Percentiles rank a stretch among this genome's conserved stretches.
phyloP scores from a whole-genome alignment of 352 stramenopile genomes.

The Phytophthora citricola region DNA sequence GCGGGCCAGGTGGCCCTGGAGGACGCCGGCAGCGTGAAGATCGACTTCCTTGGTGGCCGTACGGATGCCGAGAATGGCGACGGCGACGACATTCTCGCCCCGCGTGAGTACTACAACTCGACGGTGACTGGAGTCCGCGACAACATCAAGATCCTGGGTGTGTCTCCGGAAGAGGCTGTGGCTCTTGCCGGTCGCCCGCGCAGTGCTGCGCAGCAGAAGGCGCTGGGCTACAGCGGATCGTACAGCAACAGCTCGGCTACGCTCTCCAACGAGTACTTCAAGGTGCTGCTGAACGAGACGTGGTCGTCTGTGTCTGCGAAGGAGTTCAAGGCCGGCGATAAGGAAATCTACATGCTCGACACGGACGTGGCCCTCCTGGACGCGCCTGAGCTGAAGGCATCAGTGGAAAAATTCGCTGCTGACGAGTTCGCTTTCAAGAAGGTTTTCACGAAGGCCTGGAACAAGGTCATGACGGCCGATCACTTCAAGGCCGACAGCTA shows the following conservation, averaged over 20 bases:
- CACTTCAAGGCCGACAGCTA: slow-evolving; percentile 34
- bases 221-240: slow-evolving; percentile 79
- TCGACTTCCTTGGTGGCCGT: slow-evolving; percentile 44
- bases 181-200: slow-evolving; percentile 90
- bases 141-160: slow-evolving; percentile 93
- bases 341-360: slow-evolving; percentile 39
- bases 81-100: slow-evolving; percentile 87
- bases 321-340: slow-evolving; percentile 29
- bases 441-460: slow-evolving; percentile 28
- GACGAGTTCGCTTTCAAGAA: slow-evolving; percentile 31
- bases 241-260: slow-evolving; percentile 80
- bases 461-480: slow-evolving; percentile 35
- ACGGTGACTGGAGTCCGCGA: slow-evolving; percentile 88
- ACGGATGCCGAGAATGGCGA: slow-evolving; percentile 80
- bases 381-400: slow-evolving; percentile 27
- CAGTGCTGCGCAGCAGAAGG: slow-evolving; percentile 90
- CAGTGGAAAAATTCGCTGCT: slow-evolving; percentile 23
- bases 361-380: slow-evolving; percentile 37
- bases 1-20: slow-evolving; percentile 56
- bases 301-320: slow-evolving; percentile 30
- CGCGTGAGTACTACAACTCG: slow-evolving; percentile 78
- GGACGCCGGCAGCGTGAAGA: slow-evolving; percentile 21
- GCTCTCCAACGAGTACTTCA: slow-evolving; percentile 79
- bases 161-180: slow-evolving; percentile 93
- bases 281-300: slow-evolving; percentile 34